Conservation (phyloP, 306 rosid genomes). For the Dryas octopetala region DNA sequence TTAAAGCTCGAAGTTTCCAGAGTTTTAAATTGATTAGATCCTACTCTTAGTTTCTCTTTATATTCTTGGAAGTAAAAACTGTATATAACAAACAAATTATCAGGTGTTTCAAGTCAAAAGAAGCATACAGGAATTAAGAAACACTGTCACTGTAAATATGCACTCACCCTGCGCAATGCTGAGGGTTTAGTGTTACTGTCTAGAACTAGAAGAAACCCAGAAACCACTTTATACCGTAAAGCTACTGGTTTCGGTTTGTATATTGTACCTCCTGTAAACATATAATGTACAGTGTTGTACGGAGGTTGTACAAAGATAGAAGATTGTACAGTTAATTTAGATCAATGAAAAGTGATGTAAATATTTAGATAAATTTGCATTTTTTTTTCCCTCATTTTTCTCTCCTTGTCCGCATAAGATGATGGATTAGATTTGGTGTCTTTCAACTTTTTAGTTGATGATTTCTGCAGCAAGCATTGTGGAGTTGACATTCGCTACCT, state of each 20-base stretch:
- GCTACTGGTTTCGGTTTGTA: constrained; percentile 23
- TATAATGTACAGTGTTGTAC: constrained; percentile 22
- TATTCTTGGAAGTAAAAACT: constrained; percentile 31
- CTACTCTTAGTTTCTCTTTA: constrained; percentile 51
- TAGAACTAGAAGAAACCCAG: constrained; percentile 26
- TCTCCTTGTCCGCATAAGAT: neutral
- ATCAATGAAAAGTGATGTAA: constrained; percentile 13
- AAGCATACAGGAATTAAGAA: neutral
- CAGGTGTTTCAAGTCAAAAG: neutral
- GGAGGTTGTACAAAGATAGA: constrained; percentile 29
- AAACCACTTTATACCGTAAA: constrained; percentile 14
- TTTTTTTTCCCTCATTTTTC: neutral
- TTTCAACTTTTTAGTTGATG: neutral
- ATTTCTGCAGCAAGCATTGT: neutral
- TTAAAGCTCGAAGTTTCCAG: constrained; percentile 74
- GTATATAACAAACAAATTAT: constrained; percentile 9
- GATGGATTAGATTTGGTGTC: neutral
- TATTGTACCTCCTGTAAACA: constrained; percentile 2
- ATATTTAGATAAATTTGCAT: neutral
- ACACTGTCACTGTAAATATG: constrained; percentile 16
- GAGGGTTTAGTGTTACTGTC: constrained; percentile 13
- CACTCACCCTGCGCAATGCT: neutral
- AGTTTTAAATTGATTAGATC: constrained; percentile 69
- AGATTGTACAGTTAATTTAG: constrained; percentile 17
- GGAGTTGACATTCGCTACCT: neutral